phyloP scores from a whole-genome alignment of 2,329 filamentous ascomycete species.

The Trichoderma atroviride region DNA sequence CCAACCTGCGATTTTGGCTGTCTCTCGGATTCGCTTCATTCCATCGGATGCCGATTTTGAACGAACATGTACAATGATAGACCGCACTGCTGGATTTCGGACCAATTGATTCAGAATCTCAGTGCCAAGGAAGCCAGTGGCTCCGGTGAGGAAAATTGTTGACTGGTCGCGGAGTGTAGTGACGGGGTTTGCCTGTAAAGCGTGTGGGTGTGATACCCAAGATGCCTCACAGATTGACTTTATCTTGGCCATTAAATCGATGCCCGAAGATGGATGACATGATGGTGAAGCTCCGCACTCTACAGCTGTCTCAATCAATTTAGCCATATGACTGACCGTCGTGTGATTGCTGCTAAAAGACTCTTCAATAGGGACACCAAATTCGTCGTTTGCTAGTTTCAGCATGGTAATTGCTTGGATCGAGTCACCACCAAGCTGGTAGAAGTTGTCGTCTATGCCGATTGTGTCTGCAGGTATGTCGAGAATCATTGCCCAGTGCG shows the following conservation, averaged over 20 bases:
- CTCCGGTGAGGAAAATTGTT: slow-evolving; percentile 21
- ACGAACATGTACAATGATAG: slow-evolving; percentile 15
- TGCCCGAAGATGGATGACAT: neutral
- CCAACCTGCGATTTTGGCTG: slow-evolving; percentile 21
- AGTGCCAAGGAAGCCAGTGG: slow-evolving; percentile 24
- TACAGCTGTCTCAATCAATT: slow-evolving; percentile 25
- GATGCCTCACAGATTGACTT: neutral
- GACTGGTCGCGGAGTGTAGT: slow-evolving; percentile 13
- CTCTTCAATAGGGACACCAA: slow-evolving; percentile 27
- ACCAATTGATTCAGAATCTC: slow-evolving; percentile 21
- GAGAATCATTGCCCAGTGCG: slow-evolving; percentile 12
- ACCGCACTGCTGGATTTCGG: neutral
- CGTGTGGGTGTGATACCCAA: neutral
- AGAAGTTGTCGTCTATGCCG: slow-evolving; percentile 20
- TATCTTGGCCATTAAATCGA: slow-evolving; percentile 20
- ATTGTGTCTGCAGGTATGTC: slow-evolving; percentile 2
- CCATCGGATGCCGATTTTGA: slow-evolving; percentile 11
- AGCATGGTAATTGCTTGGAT: slow-evolving; percentile 29
- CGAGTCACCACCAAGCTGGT: slow-evolving; percentile 25
- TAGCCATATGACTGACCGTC: slow-evolving; percentile 28
- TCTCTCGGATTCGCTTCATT: slow-evolving; percentile 12
- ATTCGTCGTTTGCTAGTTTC: slow-evolving; percentile 25
- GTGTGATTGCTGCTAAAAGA: slow-evolving; percentile 31
- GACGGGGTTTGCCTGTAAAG: neutral
- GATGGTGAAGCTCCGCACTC: neutral